Evolutionary conservation across 2,329 filamentous ascomycete species (phyloP).

Genomic region (Tolypocladium endophyticum): DNA sequence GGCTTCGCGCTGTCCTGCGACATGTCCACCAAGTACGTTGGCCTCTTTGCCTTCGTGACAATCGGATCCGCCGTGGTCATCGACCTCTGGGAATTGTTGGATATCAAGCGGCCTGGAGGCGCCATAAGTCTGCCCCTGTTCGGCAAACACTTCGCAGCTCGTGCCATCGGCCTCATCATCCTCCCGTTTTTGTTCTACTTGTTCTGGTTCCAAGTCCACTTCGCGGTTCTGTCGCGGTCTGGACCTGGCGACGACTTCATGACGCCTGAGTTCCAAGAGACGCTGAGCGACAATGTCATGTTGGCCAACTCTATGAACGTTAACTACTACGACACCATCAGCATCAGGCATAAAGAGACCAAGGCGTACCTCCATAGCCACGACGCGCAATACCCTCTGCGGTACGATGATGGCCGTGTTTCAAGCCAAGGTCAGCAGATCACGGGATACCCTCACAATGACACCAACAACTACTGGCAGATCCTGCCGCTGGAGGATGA

Average conservation of each 20-base stretch:
- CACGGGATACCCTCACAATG: slow-evolving; percentile 94
- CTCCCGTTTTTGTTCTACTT: slow-evolving; percentile 96
- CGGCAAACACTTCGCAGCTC: slow-evolving; percentile 79
- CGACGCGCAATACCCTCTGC: slow-evolving; percentile 74
- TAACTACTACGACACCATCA: slow-evolving; percentile 82
- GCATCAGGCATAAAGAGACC: slow-evolving; percentile 91
- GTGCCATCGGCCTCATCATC: slow-evolving; percentile 75
- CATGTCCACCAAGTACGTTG: slow-evolving; percentile 97
- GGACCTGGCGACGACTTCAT: slow-evolving; percentile 98
- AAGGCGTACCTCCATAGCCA: slow-evolving; percentile 95
- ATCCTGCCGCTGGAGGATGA: slow-evolving; percentile 62
- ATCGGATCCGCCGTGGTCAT: slow-evolving; percentile 90
- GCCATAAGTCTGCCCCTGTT: slow-evolving; percentile 72
- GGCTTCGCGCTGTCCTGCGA: slow-evolving; percentile 93
- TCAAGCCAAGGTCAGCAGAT: slow-evolving; percentile 98
- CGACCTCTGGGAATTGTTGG: slow-evolving; percentile 88
- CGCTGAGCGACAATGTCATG: slow-evolving; percentile 89
- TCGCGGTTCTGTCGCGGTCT: slow-evolving; percentile 75
- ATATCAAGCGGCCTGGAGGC: slow-evolving; percentile 76
- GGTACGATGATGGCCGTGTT: slow-evolving; percentile 94
- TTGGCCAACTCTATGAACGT: slow-evolving; percentile 75
- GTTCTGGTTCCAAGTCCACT: slow-evolving; percentile 99
- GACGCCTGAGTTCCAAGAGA: slow-evolving; percentile 97
- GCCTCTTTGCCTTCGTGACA: slow-evolving; percentile 91
- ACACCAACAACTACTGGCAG: slow-evolving; percentile 98